Base-by-base conservation (phyloP, 257 asterid genomes). In the Salvia splendens region DNA sequence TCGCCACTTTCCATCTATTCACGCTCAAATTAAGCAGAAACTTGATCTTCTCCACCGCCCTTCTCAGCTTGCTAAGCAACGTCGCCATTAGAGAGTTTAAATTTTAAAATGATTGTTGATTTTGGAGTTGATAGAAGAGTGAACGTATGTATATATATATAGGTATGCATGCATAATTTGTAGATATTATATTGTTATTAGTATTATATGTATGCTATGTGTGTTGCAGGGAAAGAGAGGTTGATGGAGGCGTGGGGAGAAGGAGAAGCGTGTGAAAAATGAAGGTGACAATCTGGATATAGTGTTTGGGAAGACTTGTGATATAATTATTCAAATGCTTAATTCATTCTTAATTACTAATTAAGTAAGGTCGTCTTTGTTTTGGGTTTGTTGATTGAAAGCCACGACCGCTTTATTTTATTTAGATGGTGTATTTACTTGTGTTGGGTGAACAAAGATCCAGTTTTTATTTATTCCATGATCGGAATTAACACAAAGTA, bases 41-140 rank as follows among this genome's bases (percentile, higher is more conserved):
- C 49, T 65, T 86, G 38, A 92, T 86, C 80, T 89, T 93, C 49
- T 76, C 81, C 73, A 93, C 97, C 0, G 94, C 95, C 71, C 80
- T 78, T 75, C 68, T 88, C 41, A 93, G 78, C 72, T 83, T 81
- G 47, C 75, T 81, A 33, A 93, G 45, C 81, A 82, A 60, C 0
- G 69, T 36, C 91, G 62, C 83, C 95, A 87, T 89, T 15, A 15
- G 12, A 53, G 57, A 56, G 54, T n/a, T n/a, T n/a, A n/a, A n/a
- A n/a, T n/a, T n/a, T n/a, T n/a, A n/a, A n/a, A n/a, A n/a, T n/a
- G n/a, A n/a, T n/a, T n/a, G 30, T n/a, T 6, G 54, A 20, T 60
- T 20, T 20, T 24, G 3, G 17, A 50, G 8, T 47, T 28, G 24
- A 56, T 52, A 17, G 51, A 61, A 33, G 53, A 53, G 35, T 56